Base-by-base conservation (phyloP, 305 asterid species). In the Striga hermonthica region DNA sequence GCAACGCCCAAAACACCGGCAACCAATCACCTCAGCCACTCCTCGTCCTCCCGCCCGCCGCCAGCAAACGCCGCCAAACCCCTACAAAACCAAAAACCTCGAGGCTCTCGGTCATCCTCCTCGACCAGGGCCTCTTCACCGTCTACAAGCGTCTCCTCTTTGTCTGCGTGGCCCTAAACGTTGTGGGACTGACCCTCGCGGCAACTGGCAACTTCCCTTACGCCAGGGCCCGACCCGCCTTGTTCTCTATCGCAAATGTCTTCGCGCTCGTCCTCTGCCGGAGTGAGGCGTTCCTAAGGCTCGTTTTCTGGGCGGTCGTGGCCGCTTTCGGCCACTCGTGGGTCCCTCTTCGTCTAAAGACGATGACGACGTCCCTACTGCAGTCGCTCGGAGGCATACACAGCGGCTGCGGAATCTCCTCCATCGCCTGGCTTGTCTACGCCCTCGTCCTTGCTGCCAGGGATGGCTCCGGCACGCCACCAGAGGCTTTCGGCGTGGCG, bases 61-160 rank as follows among this genome's bases (percentile, higher is more conserved):
- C 11, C 57, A 52, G 31, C 31, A 22, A 22, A 22, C 31, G 31
- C 31, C n/a, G 12, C 12, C 14, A 10, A 9, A 47, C n/a, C 4
- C 14, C 60, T 14, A 75, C 68, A 60, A 54, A 74, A 3, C 34
- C 66, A 0, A 22, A 22, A 22, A 7, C 75, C 0, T 52, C 82
- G 0, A 57, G 95, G 52, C 75, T 87, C 5, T 83, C 88, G 0
- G 83, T 87, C 0, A 85, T 87, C 7, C 82, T 87, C 22, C 92
- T 87, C 39, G 95, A 87, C 57, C 95, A 87, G 40, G 95, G 95
- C 56, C 71, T 87, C 38, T 85, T 87, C 86, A 87, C 92, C 0
- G 88, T 83, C 5, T 87, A 87, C 80, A 87, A 87, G 59, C 81
- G 80, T 3, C 83, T 84, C 3, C 84, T 87, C 31, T 79, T 62